Evolutionary conservation across 2,329 filamentous ascomycete genomes (phyloP).

Genomic region (Epichloe glyceriae): DNA sequence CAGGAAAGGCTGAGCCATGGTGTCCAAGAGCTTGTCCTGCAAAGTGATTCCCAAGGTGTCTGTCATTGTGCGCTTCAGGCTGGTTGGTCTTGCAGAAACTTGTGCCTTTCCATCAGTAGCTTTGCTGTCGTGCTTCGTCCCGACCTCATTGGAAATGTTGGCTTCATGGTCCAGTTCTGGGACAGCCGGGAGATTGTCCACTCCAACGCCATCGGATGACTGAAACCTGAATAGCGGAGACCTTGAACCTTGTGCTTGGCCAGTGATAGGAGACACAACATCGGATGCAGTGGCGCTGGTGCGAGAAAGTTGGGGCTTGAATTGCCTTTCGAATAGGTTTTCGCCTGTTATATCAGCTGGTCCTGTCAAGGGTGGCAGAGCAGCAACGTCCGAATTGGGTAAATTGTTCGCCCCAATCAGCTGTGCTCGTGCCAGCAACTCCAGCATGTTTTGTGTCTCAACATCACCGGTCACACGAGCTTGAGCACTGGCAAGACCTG

Average conservation of each 20-base stretch:
- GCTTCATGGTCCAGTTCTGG: slow-evolving; percentile 22
- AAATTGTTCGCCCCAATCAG: slow-evolving; percentile 58
- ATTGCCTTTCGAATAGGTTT: slow-evolving; percentile 79
- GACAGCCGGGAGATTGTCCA: slow-evolving; percentile 8
- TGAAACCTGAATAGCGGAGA: slow-evolving; percentile 7
- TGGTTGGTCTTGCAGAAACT: slow-evolving; percentile 47
- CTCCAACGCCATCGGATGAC: slow-evolving; percentile 4
- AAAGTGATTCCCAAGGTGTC: slow-evolving; percentile 63
- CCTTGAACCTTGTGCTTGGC: slow-evolving; percentile 9
- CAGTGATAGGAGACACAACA: slow-evolving; percentile 19
- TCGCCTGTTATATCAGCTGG: slow-evolving; percentile 59
- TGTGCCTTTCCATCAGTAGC: slow-evolving; percentile 34
- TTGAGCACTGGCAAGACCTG: slow-evolving; percentile 70
- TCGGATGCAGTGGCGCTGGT: slow-evolving; percentile 32
- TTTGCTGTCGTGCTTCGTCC: slow-evolving; percentile 42
- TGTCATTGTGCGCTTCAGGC: slow-evolving; percentile 75
- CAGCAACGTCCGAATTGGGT: slow-evolving; percentile 30
- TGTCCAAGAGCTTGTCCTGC: slow-evolving; percentile 75
- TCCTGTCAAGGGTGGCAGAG: slow-evolving; percentile 57
- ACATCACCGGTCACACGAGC: slow-evolving; percentile 70
- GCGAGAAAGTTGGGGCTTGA: slow-evolving; percentile 43
- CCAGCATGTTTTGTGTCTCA: slow-evolving; percentile 82
- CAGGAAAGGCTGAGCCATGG: slow-evolving; percentile 69
- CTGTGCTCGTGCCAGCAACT: slow-evolving; percentile 71
- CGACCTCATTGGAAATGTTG: slow-evolving; percentile 38